Evolutionary conservation across 2,329 filamentous ascomycete genomes (phyloP).

Genomic region (Mariannaea sp.): DNA sequence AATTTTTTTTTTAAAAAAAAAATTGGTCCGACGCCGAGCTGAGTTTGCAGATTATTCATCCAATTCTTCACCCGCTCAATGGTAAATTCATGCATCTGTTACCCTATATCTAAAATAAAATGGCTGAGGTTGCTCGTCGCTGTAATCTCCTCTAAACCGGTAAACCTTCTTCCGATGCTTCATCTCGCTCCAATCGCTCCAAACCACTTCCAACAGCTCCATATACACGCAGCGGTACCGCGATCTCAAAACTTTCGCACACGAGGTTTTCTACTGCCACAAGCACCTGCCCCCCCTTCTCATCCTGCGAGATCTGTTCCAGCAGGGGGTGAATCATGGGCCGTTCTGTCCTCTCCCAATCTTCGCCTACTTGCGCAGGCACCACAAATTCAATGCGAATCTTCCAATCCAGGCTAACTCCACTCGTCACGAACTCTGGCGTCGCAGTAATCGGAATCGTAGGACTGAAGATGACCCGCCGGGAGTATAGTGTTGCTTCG

Average conservation of each 20-base stretch:
- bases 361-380: slow-evolving; percentile 53
- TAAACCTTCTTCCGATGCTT: slow-evolving; percentile 54
- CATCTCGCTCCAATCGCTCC: slow-evolving; percentile 60
- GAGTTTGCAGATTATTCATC: neutral
- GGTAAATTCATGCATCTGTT: slow-evolving; percentile 15
- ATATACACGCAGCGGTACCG: slow-evolving; percentile 83
- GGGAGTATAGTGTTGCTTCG: slow-evolving; percentile 81
- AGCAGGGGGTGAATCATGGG: slow-evolving; percentile 58
- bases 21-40: slow-evolving; percentile 10
- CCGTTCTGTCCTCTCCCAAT: slow-evolving; percentile 26
- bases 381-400: slow-evolving; percentile 92
- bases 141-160: slow-evolving; percentile 40
- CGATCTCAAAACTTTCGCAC: slow-evolving; percentile 90
- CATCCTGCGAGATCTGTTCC: slow-evolving; percentile 79
- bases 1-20: too few relatives aligned
- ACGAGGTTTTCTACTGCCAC: slow-evolving; percentile 78
- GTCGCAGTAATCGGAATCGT: slow-evolving; percentile 84
- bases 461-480: slow-evolving; percentile 78
- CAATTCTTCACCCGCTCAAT: slow-evolving; percentile 14
- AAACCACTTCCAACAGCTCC: slow-evolving; percentile 63
- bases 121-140: neutral
- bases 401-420: slow-evolving; percentile 86
- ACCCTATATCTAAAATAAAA: slow-evolving; percentile 9
- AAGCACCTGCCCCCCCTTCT: slow-evolving; percentile 73
- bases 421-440: slow-evolving; percentile 89